A percentile compares a stretch with the other conserved stretches of the same genome.
phyloP scores from a whole-genome alignment of 306 rosid genomes.

The Medicago lupulina region DNA sequence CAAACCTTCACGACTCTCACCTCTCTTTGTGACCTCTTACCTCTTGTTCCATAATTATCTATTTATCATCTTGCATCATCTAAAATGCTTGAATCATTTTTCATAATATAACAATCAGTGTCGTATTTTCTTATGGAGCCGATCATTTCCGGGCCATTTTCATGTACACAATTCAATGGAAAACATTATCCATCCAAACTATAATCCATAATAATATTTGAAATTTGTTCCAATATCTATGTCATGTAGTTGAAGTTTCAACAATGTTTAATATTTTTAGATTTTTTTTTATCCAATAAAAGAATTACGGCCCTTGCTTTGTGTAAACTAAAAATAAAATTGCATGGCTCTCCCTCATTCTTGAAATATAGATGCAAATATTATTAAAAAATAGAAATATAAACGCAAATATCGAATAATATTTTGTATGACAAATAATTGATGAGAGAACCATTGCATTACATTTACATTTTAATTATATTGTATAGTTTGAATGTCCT shows the following conservation, averaged over 20 bases:
- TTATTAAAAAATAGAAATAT: background rate
- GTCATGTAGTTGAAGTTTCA: slow-evolving; percentile 23
- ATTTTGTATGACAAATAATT: background rate
- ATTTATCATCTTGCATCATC: slow-evolving; percentile 23
- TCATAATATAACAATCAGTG: background rate
- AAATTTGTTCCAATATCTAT: background rate
- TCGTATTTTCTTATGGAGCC: slow-evolving; percentile 14
- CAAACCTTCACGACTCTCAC: slow-evolving; percentile 24
- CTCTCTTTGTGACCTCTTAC: slow-evolving; percentile 3
- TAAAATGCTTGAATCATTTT: slow-evolving; percentile 26
- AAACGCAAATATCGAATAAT: background rate
- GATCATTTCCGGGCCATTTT: background rate
- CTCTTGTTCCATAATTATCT: slow-evolving; percentile 15
- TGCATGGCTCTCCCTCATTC: background rate
- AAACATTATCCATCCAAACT: background rate
- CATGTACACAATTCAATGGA: slow-evolving; percentile 21
- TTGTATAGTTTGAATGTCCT: too few species aligned
- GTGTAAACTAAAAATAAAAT: background rate
- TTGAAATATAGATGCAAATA: background rate
- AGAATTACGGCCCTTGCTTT: background rate
- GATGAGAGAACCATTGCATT: background rate
- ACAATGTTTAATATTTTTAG: background rate
- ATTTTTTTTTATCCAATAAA: background rate
- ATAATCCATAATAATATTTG: background rate
- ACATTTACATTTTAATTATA: too few species aligned